These are phyloP conservation scores for Fusarium tuaranense DNA, from an alignment of 2,329 filamentous ascomycete genomes.

Conservation along the genomic window DNA sequence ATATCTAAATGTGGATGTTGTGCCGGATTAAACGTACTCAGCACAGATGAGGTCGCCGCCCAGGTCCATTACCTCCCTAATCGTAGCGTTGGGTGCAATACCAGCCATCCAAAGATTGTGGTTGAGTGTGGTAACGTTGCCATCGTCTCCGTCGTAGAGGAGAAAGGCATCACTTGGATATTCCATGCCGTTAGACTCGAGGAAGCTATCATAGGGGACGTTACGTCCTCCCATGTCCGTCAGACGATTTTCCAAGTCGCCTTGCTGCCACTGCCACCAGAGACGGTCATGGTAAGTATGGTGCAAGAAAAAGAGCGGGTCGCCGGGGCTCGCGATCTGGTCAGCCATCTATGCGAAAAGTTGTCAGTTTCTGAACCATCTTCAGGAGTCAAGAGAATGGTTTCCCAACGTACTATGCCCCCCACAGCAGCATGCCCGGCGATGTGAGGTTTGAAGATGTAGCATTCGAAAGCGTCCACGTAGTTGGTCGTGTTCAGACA, in stretches of 20 bases:
- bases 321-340: constrained; percentile 14
- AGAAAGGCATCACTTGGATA: constrained; percentile 6
- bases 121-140: constrained; percentile 24
- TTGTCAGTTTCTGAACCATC: not conserved
- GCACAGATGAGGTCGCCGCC: constrained; percentile 26
- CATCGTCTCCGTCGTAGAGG: constrained; percentile 17
- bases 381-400: not conserved
- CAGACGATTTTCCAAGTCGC: constrained; percentile 19
- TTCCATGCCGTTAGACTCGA: constrained; percentile 9
- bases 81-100: constrained; percentile 40
- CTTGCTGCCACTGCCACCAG: constrained; percentile 36
- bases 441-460: constrained; percentile 10
- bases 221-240: constrained; percentile 47
- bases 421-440: constrained; percentile 20
- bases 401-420: constrained; percentile 9
- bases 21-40: constrained; percentile 27
- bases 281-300: constrained; percentile 27
- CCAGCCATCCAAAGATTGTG: constrained; percentile 24
- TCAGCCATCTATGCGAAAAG: constrained; percentile 11
- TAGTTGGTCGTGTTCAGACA: constrained; percentile 14
- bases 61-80: constrained; percentile 37
- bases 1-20: too few species aligned
- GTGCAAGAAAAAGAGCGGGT: constrained; percentile 25
- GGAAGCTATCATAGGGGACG: constrained; percentile 3
- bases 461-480: constrained; percentile 20